Conservation (phyloP, 2,329 filamentous ascomycete species). For the Fusarium sp. region DNA sequence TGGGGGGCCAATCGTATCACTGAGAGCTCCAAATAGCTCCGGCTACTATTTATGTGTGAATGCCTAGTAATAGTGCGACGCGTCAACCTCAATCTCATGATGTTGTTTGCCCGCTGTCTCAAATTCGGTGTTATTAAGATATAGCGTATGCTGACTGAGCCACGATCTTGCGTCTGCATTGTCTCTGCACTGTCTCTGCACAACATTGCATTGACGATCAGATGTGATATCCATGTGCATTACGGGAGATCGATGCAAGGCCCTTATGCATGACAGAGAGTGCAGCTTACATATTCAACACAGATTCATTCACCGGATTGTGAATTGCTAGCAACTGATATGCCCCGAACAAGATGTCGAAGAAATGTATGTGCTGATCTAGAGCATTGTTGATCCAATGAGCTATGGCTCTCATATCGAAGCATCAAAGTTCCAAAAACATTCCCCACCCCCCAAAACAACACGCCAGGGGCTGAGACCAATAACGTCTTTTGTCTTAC, state of each 20-base stretch:
- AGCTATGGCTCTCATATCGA: neutral
- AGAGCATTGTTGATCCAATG: slow-evolving; percentile 3
- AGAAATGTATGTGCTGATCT: slow-evolving; percentile 9
- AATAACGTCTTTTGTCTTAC: slow-evolving; percentile 35
- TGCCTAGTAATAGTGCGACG: slow-evolving; percentile 20
- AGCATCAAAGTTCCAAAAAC: neutral
- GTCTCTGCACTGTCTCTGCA: slow-evolving; percentile 35
- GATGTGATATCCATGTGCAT: slow-evolving; percentile 32
- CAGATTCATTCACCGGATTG: slow-evolving; percentile 11
- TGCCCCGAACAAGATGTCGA: slow-evolving; percentile 9
- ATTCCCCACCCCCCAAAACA: slow-evolving; percentile 20
- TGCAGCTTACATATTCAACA: slow-evolving; percentile 15
- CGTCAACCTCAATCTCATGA: slow-evolving; percentile 22
- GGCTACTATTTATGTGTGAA: slow-evolving; percentile 13
- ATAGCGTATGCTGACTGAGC: slow-evolving; percentile 21
- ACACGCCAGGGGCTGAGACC: slow-evolving; percentile 32
- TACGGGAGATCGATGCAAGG: slow-evolving; percentile 42
- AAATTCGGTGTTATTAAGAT: slow-evolving; percentile 10
- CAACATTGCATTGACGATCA: slow-evolving; percentile 43
- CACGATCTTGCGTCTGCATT: slow-evolving; percentile 27
- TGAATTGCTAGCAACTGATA: neutral
- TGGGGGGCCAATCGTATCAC: slow-evolving; percentile 31
- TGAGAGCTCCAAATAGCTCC: slow-evolving; percentile 14
- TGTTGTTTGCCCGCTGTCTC: slow-evolving; percentile 25
- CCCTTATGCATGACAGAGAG: slow-evolving; percentile 41